Evolutionary conservation across 2,329 filamentous ascomycete species (phyloP), one percentile per base, ranked within the genome.

Genomic region (Paraphaeosphaeria sporulosa): DNA sequence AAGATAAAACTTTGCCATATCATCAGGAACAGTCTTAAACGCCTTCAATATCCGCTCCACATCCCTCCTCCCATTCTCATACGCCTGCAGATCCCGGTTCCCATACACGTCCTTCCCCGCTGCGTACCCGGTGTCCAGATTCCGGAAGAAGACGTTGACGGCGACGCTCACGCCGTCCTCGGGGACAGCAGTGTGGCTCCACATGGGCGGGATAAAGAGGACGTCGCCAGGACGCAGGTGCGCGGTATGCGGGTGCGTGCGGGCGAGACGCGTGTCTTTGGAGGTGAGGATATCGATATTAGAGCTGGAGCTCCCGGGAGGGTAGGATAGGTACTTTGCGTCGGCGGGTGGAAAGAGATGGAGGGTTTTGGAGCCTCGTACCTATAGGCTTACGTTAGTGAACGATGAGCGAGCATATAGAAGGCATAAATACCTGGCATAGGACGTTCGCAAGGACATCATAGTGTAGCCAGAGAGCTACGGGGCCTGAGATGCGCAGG

Each of bases 381-480:
- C 84, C 73, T 55, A 34, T 6, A 17, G 19, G 9, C 17, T 17
- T 21, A 4, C 23, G 42, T 55, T 55, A 55, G 42, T n/a, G 23
- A n/a, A n/a, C 40, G 5, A 7, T 13, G 9, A 3, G 2, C 4
- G 9, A 44, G 17, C 12, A 10, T 1, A 44, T 10, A 3, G 1
- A 6, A 9, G 3, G 23, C 4, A 36, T 21, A 9, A n/a, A 13
- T 55, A 55, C 52, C 42, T 97, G 93, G 70, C 89, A 93, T 61
- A 95, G 89, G 3, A 96, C 83, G 70, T 96, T 97, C 52, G 92
- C 91, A 85, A 96, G 93, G 17, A 95, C 92, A 78, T 96, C 92
- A 80, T 95, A 96, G 77, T 96, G 92, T 34, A 96, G 82, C 93
- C 94, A 97, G 86, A 97, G 91, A 43, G 89, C 90, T 12, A 94